Evolutionary conservation across 2,329 filamentous ascomycete species (phyloP), one percentile per base, ranked within the genome.

Genomic region (Curvularia eragrostidis): DNA sequence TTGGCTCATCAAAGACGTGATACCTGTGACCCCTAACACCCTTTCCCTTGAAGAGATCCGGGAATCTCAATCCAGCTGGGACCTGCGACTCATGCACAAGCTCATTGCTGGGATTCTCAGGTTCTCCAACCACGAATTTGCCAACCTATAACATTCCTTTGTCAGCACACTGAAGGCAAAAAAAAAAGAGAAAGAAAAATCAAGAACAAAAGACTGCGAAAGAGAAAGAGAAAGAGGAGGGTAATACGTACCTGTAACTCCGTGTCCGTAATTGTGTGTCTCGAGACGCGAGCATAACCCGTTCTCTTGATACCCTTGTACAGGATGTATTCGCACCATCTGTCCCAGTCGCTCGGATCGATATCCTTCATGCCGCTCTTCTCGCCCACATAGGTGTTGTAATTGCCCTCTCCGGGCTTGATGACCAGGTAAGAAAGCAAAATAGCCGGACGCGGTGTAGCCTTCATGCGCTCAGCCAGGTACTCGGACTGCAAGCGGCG

Each of bases 261-360:
- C 2, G 95, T 99, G 75, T 99, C 95, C 12, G 95, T 99, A 67
- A 99, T 98, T 1, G 91, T 96, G 67, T 89, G 88, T 68, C 95
- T 85, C 69, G 90, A 94, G 51, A 99, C 89, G 52, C 95, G 84
- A 3, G 95, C 95, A 75, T 99, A 99, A 1, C 92, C 94, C 0
- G 90, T 89, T 61, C 94, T 85, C 78, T 88, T 89, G 61, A 99
- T 79, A 12, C 88, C 88, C 82, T 97, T 97, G 83, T 92, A 99
- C 24, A 99, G 81, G 65, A 99, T 97, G 78, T 99, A 99, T 81
- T 99, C 94, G 81, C 95, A 99, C 95, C 95, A 99, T 54, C 95
- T 84, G 77, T 99, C 95, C 93, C 93, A 97, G 75, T 99, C 95
- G 3, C 83, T 88, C 0, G 89, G 86, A 72, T 99, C 95, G 48